Conservation (phyloP, 257 asterid species). For the Solanum piurae region DNA sequence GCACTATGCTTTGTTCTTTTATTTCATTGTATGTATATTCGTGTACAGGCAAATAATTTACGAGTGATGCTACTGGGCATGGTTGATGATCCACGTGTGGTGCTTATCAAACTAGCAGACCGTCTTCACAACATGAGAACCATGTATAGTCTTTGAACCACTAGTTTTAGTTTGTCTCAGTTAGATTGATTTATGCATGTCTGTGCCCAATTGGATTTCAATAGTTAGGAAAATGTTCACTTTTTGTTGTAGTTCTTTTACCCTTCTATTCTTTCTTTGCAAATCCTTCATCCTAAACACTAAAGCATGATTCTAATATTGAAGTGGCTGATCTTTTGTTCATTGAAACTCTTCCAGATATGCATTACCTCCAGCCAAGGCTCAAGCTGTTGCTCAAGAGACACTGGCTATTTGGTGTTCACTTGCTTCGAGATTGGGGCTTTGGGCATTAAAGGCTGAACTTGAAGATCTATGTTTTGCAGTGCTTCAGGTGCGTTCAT, state of each 20-base stretch:
- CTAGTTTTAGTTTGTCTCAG: not conserved
- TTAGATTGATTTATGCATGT: not conserved
- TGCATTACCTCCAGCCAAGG: conserved; percentile 76
- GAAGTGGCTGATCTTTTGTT: not conserved
- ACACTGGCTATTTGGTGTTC: conserved; percentile 97
- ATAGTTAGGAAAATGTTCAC: not conserved
- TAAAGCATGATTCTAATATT: not conserved
- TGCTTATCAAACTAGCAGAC: conserved; percentile 97
- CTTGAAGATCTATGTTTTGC: conserved; percentile 97
- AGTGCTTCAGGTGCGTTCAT: conserved; percentile 68
- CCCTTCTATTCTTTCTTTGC: not conserved
- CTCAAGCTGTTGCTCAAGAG: conserved; percentile 95
- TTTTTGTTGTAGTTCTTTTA: not conserved
- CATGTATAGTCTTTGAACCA: conserved; percentile 34
- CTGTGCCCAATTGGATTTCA: not conserved
- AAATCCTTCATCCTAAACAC: not conserved
- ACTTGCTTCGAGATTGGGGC: conserved; percentile 91
- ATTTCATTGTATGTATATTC: conserved; percentile 1
- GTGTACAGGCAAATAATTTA: conserved; percentile 72
- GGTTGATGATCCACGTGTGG: conserved; percentile 98
- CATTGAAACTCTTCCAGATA: conserved; percentile 36
- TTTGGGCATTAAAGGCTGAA: conserved; percentile 97
- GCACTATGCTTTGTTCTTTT: not conserved
- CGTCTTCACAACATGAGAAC: conserved; percentile 99
- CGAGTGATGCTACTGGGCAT: conserved; percentile 96